phyloP scores from a whole-genome alignment of 108 stramenopile genomes.

The Epipyxis sp. region DNA sequence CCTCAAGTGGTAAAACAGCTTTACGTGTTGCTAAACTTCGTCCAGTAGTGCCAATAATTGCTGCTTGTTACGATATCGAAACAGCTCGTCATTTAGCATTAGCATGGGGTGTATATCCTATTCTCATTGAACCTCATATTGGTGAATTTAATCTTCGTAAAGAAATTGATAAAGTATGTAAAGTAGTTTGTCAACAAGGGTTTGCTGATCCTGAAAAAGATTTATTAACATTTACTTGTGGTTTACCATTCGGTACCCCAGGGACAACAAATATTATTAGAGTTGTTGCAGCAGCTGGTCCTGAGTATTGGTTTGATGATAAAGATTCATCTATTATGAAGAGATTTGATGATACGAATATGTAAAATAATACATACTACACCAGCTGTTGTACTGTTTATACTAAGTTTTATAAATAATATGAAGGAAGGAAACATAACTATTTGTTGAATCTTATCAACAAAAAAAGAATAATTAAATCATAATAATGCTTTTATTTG shows the following conservation, averaged over 20 bases:
- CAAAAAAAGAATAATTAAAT: too few species aligned
- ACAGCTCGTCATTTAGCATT: constrained; percentile 80
- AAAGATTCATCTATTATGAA: too few species aligned
- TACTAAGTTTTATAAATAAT: neutral
- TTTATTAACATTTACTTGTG: constrained; percentile 84
- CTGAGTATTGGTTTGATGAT: constrained; percentile 45
- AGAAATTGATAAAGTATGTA: constrained; percentile 65
- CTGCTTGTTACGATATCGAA: constrained; percentile 80
- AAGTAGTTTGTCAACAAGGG: constrained; percentile 74
- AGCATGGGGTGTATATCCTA: constrained; percentile 86
- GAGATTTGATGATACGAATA: too few species aligned
- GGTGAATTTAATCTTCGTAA: constrained; percentile 56
- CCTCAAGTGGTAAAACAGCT: constrained; percentile 76
- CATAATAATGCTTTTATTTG: too few species aligned
- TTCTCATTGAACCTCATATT: constrained; percentile 45
- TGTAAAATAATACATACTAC: too few species aligned
- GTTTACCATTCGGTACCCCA: constrained; percentile 82
- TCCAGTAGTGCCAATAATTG: constrained; percentile 83
- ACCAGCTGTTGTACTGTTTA: too few species aligned
- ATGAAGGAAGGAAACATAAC: neutral
- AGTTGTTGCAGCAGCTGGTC: constrained; percentile 82
- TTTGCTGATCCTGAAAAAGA: constrained; percentile 75
- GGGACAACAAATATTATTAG: constrained; percentile 84
- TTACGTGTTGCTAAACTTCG: constrained; percentile 73
- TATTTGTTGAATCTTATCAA: neutral